Evolutionary conservation across 2,329 filamentous ascomycete genomes (phyloP).

Genomic region (Cercospora sp.): DNA sequence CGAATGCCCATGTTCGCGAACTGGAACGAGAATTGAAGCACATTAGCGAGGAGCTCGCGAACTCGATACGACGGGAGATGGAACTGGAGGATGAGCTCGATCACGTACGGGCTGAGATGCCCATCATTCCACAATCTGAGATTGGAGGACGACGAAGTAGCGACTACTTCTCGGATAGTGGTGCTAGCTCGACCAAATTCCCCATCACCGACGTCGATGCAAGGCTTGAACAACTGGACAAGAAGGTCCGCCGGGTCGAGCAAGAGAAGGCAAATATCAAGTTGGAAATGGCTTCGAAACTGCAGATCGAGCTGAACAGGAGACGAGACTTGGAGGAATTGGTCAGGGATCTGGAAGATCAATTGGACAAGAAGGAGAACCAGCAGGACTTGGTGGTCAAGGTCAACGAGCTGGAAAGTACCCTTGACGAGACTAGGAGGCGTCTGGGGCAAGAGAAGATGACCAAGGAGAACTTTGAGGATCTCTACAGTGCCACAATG

Average conservation of each 20-base stretch:
- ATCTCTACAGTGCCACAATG: constrained; percentile 79
- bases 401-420: constrained; percentile 74
- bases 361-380: constrained; percentile 62
- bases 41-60: constrained; percentile 88
- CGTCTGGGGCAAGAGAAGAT: constrained; percentile 81
- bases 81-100: constrained; percentile 95
- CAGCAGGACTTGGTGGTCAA: constrained; percentile 43
- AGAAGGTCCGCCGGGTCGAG: constrained; percentile 77
- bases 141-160: constrained; percentile 75
- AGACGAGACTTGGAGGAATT: constrained; percentile 78
- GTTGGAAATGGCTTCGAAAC: constrained; percentile 77
- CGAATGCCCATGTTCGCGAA: constrained; percentile 69
- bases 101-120: constrained; percentile 75
- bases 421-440: constrained; percentile 78
- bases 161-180: constrained; percentile 97
- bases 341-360: constrained; percentile 77
- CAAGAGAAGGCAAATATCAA: constrained; percentile 88
- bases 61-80: constrained; percentile 92
- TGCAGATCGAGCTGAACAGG: constrained; percentile 80
- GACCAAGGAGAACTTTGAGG: constrained; percentile 90
- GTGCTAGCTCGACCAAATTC: constrained; percentile 78
- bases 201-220: constrained; percentile 61
- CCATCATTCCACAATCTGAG: constrained; percentile 46
- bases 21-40: constrained; percentile 93
- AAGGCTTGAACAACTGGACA: constrained; percentile 72